Evolutionary conservation across 192 early-diverging fungal species (phyloP), one percentile per base, ranked within the genome.

Genomic region (Entomortierella beljakovae): DNA sequence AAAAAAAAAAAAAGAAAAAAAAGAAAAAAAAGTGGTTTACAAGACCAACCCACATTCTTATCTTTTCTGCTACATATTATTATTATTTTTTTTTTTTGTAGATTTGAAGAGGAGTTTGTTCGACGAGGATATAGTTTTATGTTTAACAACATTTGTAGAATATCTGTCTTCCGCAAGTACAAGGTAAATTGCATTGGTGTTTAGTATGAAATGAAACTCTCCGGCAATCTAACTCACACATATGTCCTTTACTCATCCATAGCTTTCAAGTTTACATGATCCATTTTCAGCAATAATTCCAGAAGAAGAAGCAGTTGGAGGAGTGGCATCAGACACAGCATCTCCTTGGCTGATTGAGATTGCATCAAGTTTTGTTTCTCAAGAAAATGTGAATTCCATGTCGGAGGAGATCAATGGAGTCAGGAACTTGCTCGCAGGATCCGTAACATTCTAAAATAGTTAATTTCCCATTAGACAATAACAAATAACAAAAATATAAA

Each of bases 131-230:
- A 79, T 32, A 79, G 50, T 50, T 79, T 79, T 34, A 59, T 79
- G 61, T 79, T 70, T 35, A 69, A 69, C 62, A 79, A 79, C 25
- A 60, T 79, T 43, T 70, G 75, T 62, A 69, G 75, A 68, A 79
- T 79, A 79, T 79, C 75, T 0, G 66, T 79, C 28, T 79, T 61
- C 38, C 67, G 67, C n/a, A 69, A 70, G 37, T 79, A 79, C 62
- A 79, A 66, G 68, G 75, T 79, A 70, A 50, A 0, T 6, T 38
- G 29, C 13, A 7, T 43, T 6, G 37, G 37, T 40, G 13, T 40
- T 40, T 40, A 9, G 37, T 40, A 9, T 40, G 13, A n/a, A n/a
- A n/a, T n/a, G n/a, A n/a, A n/a, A n/a, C n/a, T n/a, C n/a, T 32
- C 8, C 8, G n/a, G 31, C 25, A 22, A 31, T 38, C 6, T 25